Evolutionary conservation across 495 filamentous ascomycete species (phyloP), one percentile per base, ranked within the genome.

Genomic region (Penicillium malachiteum): DNA sequence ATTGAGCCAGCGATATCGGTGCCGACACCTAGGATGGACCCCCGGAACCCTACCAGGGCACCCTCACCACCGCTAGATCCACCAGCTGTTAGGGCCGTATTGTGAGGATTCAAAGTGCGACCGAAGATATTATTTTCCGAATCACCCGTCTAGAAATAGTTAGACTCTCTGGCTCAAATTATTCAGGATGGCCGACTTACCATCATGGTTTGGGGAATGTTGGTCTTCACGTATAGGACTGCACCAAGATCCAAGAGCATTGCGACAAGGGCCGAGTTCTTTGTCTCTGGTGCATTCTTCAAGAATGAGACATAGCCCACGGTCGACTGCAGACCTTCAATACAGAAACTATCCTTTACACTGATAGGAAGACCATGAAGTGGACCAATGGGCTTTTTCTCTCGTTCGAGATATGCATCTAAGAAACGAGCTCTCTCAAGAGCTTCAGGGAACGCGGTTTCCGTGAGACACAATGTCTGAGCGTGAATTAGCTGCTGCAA

Each of bases 261-360:
- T 13, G 52, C 50, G 11, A 59, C 57, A 7, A 59, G 47, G 30
- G 50, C 48, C 3, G 57, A 59, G 11, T 55, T 48, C n/a, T 35
- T 43, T 5, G 40, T 48, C 32, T 55, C 57, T 6, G 57, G 48
- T 35, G 39, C 30, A 50, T 55, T 14, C 52, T 50, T 52, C 7
- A 59, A 41, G 41, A 52, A 59, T 1, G 52, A 55, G 47, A 59
- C 57, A 32, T 55, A 59, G 1, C 57, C 57, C 57, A 59, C 54
- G 0, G 47, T 55, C 13, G 57, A 50, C 35, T 59, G 52, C 5
- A 59, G 18, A 0, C 52, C 81, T 45, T 80, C 14, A 9, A 87
- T 80, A 34, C 84, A 82, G 54, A 85, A 81, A 57, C 85, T 84
- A 59, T 87, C 84, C 56, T 86, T 87, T 12, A 87, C 59, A 21